Conservation (phyloP, 1,139 yeast genomes). For the Wickerhamomyces sp. region DNA sequence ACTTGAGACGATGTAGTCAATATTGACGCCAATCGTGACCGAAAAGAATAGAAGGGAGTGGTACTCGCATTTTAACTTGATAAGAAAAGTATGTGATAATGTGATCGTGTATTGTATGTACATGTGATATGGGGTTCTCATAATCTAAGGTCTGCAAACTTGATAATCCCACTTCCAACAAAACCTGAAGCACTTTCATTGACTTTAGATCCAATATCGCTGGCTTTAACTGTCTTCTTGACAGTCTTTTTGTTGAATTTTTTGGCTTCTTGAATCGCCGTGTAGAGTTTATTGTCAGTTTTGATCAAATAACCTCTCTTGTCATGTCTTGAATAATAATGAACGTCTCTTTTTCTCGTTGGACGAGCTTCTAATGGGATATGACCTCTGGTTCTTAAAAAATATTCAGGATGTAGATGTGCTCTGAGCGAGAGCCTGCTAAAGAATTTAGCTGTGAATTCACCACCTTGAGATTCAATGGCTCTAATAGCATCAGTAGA, state of each 20-base stretch:
- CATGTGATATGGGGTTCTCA: too few species aligned
- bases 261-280: conserved; percentile 25
- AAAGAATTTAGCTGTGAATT: conserved; percentile 68
- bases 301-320: conserved; percentile 69
- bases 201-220: conserved; percentile 19
- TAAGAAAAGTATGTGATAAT: too few species aligned
- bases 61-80: too few species aligned
- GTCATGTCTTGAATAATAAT: conserved; percentile 65
- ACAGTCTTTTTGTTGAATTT: conserved; percentile 13
- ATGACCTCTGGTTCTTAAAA: conserved; percentile 64
- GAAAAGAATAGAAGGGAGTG: too few species aligned
- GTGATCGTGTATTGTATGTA: too few species aligned
- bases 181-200: conserved; percentile 20
- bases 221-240: conserved; percentile 22
- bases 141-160: conserved; percentile 17
- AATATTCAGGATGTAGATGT: conserved; percentile 70
- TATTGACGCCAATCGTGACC: too few species aligned
- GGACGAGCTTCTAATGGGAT: conserved; percentile 88
- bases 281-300: conserved; percentile 25
- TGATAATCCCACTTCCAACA: conserved; percentile 19
- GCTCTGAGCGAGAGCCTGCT: conserved; percentile 63
- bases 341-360: conserved; percentile 72
- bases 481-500: conserved; percentile 66
- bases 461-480: conserved; percentile 69
- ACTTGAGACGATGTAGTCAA: too few species aligned